Conservation (phyloP, 805 yeast species). For the Metschnikowia similis region DNA sequence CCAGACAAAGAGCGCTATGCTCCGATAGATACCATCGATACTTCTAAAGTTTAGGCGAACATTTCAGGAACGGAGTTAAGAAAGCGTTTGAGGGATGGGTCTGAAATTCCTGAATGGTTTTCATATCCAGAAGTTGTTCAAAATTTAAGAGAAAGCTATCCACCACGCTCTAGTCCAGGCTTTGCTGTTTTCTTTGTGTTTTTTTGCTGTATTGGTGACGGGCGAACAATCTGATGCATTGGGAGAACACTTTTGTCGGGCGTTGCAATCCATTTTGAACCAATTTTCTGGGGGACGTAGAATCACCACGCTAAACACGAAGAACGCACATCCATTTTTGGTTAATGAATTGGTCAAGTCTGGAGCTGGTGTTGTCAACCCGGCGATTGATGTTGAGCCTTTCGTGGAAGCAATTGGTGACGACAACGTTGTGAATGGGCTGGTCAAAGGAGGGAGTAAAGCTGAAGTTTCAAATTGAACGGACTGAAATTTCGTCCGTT, state of each 20-base stretch:
- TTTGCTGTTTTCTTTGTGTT: slow-evolving; percentile 49
- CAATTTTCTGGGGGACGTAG: slow-evolving; percentile 85
- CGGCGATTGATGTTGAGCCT: slow-evolving; percentile 42
- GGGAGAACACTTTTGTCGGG: slow-evolving; percentile 56
- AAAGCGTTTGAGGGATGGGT: slow-evolving; percentile 79
- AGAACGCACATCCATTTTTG: slow-evolving; percentile 53
- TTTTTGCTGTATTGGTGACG: slow-evolving; percentile 32
- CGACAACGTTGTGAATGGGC: slow-evolving; percentile 52
- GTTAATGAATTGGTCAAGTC: slow-evolving; percentile 76
- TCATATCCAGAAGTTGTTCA: slow-evolving; percentile 94
- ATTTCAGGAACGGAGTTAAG: slow-evolving; percentile 94
- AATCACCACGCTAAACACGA: slow-evolving; percentile 49
- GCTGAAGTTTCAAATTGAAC: slow-evolving; percentile 11
- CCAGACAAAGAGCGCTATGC: slow-evolving; percentile 95
- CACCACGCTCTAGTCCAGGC: slow-evolving; percentile 88
- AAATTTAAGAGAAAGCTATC: slow-evolving; percentile 86
- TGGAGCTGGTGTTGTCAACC: slow-evolving; percentile 74
- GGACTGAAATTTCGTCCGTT: slow-evolving; percentile 28
- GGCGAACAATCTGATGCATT: slow-evolving; percentile 44
- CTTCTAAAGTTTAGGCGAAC: slow-evolving; percentile 66
- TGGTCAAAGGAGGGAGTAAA: slow-evolving; percentile 16
- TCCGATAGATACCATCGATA: slow-evolving; percentile 87
- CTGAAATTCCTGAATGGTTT: slow-evolving; percentile 93
- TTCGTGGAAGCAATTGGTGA: slow-evolving; percentile 37
- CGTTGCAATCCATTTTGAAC: slow-evolving; percentile 84